These are phyloP conservation scores for Limonium bicolor DNA, from an alignment of 148 eudicot genomes.

Conservation along the genomic window DNA sequence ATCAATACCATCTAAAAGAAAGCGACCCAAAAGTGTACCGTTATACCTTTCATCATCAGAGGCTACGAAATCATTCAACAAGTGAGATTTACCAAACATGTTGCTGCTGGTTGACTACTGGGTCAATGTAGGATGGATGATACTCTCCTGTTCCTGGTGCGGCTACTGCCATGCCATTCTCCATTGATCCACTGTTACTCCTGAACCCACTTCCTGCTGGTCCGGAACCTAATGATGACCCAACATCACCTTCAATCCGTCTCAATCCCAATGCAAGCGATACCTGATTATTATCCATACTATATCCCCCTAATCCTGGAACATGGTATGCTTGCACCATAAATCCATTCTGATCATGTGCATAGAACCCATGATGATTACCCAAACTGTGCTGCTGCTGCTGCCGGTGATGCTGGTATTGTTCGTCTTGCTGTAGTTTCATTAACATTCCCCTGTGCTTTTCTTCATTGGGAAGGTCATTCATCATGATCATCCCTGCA, in stretches of 20 bases:
- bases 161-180: slow-evolving; percentile 10
- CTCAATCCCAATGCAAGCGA: slow-evolving; percentile 53
- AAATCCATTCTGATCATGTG: slow-evolving; percentile 17
- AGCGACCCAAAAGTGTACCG: no score
- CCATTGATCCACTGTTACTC: slow-evolving; percentile 5
- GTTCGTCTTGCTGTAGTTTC: background rate
- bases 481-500: background rate
- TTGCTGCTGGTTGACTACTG: slow-evolving; percentile 37
- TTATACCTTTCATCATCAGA: slow-evolving; percentile 19
- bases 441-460: background rate
- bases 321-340: slow-evolving; percentile 20
- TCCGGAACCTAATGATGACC: background rate
- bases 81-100: slow-evolving; percentile 30
- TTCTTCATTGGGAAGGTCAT: background rate
- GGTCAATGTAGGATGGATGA: slow-evolving; percentile 35
- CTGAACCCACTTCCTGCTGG: slow-evolving; percentile 11
- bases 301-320: slow-evolving; percentile 20
- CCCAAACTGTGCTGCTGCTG: background rate
- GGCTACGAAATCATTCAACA: slow-evolving; percentile 51
- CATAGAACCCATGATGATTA: slow-evolving; percentile 20
- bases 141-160: slow-evolving; percentile 20
- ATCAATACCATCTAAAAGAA: no score
- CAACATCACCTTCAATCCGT: slow-evolving; percentile 22
- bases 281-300: slow-evolving; percentile 29
- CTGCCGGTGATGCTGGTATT: background rate